phyloP scores from a whole-genome alignment of 805 yeast species.

The Saturnispora sanitii region DNA sequence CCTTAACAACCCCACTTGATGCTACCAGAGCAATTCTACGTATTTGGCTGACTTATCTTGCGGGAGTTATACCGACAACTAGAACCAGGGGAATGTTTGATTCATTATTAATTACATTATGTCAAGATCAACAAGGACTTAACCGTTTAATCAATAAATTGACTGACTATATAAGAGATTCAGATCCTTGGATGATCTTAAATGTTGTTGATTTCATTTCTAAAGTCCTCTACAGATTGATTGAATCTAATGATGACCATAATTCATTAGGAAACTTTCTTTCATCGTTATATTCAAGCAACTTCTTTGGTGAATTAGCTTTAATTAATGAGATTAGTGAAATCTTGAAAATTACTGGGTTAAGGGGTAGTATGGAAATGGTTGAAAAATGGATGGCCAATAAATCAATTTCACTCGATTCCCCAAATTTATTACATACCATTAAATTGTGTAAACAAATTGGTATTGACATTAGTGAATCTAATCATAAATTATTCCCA shows the following conservation, averaged over 20 bases:
- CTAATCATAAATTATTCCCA: slow-evolving; percentile 2
- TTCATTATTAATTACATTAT: slow-evolving; percentile 16
- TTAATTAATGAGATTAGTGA: slow-evolving; percentile 21
- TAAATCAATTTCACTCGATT: slow-evolving; percentile 2
- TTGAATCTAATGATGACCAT: slow-evolving; percentile 23
- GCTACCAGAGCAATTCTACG: slow-evolving; percentile 13
- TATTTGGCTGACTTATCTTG: slow-evolving; percentile 30
- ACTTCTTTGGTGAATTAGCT: slow-evolving; percentile 13
- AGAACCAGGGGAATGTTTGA: slow-evolving; percentile 23
- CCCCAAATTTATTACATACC: slow-evolving; percentile 8
- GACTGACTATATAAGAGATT: slow-evolving; percentile 32
- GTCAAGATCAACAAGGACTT: slow-evolving; percentile 3
- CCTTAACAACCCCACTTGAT: slow-evolving; percentile 14
- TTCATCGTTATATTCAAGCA: slow-evolving; percentile 7
- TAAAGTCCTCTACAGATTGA: slow-evolving; percentile 34
- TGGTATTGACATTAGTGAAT: slow-evolving; percentile 8
- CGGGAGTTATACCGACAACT: slow-evolving; percentile 34
- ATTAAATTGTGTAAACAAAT: slow-evolving; percentile 6
- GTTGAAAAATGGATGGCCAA: slow-evolving; percentile 9
- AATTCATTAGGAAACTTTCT: slow-evolving; percentile 3
- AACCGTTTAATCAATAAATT: slow-evolving; percentile 30
- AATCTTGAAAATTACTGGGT: slow-evolving; percentile 13
- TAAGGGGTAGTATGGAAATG: slow-evolving; percentile 12
- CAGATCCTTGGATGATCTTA: slow-evolving; percentile 35
- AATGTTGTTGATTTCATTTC: slow-evolving; percentile 37